Evolutionary conservation across 257 asterid species (phyloP), one percentile per base, ranked within the genome.

Genomic region (Solanum peruvianum): DNA sequence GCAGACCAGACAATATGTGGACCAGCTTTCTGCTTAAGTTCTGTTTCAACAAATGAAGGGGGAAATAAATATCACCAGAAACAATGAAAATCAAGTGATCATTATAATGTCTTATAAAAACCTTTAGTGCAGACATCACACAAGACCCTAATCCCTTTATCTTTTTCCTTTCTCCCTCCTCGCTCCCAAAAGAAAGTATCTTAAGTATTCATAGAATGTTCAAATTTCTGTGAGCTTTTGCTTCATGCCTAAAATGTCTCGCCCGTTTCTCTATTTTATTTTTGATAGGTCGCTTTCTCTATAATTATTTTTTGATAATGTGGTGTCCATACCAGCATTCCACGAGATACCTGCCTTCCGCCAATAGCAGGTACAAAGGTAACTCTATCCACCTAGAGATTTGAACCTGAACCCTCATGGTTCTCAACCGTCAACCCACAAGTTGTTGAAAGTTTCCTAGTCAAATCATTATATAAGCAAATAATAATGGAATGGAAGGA

Each of bases 1-100:
- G 94, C 90, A 95, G 87, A 58, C 99, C 99, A 11, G 98, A 95
- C 20, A 95, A 85, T 88, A 97, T 95, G 89, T 97, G 99, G 84
- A 97, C 99, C 87, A 97, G 90, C 88, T 97, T 97, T 88, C 98
- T 91, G 96, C 99, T 97, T 91, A 97, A 89, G 66, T 45, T 90
- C 99, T 97, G 97, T 83, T 87, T 31, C 41, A 49, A 52, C 77
- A 81, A 60, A 77, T 69, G 58, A 85, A 58, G 25, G 16, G 25
- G 11, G 84, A 35, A 23, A 78, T n/a, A 49, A 64, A 12, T 56
- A 82, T 82, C 52, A 41, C 66, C 11, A 37, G 80, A 23, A 81
- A 29, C 47, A 87, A 80, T 47, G 15, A 47, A 45, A 45, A 80
- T 45, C 66, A 80, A 80, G 84, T 25, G 84, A 47, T 5, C 39